These are phyloP conservation scores for Fonsecaea pedrosoi DNA, from an alignment of 2,329 filamentous ascomycete genomes.

Conservation along the genomic window DNA sequence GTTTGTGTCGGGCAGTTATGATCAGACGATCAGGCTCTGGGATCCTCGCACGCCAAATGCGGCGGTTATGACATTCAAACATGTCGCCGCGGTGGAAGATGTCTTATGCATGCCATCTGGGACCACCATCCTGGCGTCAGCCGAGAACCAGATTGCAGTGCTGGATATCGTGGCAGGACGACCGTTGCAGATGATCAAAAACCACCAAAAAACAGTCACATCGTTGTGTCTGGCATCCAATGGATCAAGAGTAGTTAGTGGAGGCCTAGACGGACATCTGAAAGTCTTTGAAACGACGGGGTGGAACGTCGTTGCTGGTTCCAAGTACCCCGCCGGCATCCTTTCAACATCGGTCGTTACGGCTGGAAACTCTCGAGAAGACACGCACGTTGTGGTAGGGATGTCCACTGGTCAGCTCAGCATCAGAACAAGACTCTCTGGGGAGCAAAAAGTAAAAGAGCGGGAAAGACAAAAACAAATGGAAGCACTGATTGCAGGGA, in stretches of 20 bases:
- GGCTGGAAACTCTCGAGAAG: conserved; percentile 71
- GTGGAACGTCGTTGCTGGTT: conserved; percentile 95
- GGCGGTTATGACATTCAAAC: conserved; percentile 91
- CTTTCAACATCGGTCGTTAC: conserved; percentile 80
- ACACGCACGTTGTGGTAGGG: conserved; percentile 92
- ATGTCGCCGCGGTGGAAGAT: conserved; percentile 84
- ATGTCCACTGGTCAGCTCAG: conserved; percentile 94
- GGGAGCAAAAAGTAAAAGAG: conserved; percentile 77
- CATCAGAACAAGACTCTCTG: conserved; percentile 84
- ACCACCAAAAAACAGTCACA: conserved; percentile 98
- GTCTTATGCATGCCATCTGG: conserved; percentile 87
- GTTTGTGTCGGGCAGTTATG: conserved; percentile 89
- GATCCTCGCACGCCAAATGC: conserved; percentile 75
- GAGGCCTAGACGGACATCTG: conserved; percentile 91
- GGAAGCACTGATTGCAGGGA: conserved; percentile 78
- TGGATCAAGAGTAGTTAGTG: conserved; percentile 80
- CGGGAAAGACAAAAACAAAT: conserved; percentile 82
- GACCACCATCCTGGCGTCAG: conserved; percentile 82
- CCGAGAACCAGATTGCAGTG: conserved; percentile 86
- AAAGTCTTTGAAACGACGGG: conserved; percentile 93
- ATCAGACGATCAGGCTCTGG: conserved; percentile 92
- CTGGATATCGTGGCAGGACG: conserved; percentile 91
- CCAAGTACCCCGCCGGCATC: conserved; percentile 91
- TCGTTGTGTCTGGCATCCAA: conserved; percentile 81
- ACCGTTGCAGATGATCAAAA: conserved; percentile 83